A percentile compares a stretch with the other conserved stretches of the same genome.
These are phyloP conservation scores for Myrica gale DNA, from an alignment of 306 rosid species.

Conservation along the genomic window DNA sequence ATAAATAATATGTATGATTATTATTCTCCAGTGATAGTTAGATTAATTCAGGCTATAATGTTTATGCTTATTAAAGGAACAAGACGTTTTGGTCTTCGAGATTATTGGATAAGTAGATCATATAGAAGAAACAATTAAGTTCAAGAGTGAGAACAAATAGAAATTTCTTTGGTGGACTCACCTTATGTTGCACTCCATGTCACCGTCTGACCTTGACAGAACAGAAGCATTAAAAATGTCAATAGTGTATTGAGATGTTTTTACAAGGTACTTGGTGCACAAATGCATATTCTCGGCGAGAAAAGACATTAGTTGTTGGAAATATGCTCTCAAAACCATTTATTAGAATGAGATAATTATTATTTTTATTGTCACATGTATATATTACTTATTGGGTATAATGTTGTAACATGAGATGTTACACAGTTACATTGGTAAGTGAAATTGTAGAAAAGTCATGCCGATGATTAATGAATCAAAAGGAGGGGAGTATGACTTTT, in stretches of 20 bases:
- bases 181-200: not conserved
- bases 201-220: not conserved
- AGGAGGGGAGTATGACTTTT: too few relatives aligned
- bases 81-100: not conserved
- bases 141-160: not conserved
- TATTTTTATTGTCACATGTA: too few relatives aligned
- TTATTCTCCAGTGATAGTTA: not conserved
- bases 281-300: not conserved
- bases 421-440: too few relatives aligned
- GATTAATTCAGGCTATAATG: not conserved
- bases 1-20: not conserved
- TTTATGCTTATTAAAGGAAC: not conserved
- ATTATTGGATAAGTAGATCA: not conserved
- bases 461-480: too few relatives aligned
- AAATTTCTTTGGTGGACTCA: not conserved
- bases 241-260: not conserved
- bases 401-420: too few relatives aligned
- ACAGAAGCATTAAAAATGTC: not conserved
- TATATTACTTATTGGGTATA: too few relatives aligned
- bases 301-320: too few relatives aligned
- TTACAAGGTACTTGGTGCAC: not conserved
- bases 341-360: too few relatives aligned
- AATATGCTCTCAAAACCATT: too few relatives aligned
- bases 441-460: too few relatives aligned
- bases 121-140: not conserved